Conservation (phyloP, 2,329 filamentous ascomycete species). For the Zarea fungicola region DNA sequence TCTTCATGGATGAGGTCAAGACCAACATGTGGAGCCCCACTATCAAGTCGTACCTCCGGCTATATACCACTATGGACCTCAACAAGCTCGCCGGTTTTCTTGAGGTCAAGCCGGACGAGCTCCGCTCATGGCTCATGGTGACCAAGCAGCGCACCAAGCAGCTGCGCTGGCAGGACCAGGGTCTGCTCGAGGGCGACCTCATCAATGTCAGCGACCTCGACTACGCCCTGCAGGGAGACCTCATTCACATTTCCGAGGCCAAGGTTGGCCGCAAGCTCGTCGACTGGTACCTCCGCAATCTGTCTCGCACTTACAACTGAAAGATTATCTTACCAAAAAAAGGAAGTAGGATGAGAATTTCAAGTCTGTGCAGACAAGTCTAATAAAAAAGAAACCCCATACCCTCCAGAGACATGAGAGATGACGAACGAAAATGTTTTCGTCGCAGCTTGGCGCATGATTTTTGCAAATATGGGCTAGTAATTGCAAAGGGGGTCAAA, state of each 20-base stretch:
- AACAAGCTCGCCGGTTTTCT: conserved; percentile 98
- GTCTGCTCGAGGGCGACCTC: conserved; percentile 84
- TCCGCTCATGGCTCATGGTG: conserved; percentile 88
- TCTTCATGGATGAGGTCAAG: conserved; percentile 99
- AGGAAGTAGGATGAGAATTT: too few relatives aligned
- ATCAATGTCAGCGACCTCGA: conserved; percentile 93
- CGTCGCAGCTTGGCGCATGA: conserved; percentile 1
- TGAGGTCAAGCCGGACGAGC: conserved; percentile 92
- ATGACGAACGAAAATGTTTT: too few relatives aligned
- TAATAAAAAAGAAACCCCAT: too few relatives aligned
- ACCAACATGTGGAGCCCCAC: conserved; percentile 98
- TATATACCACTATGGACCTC: conserved; percentile 99
- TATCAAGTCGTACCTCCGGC: conserved; percentile 95
- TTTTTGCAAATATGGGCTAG: too few relatives aligned
- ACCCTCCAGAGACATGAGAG: too few relatives aligned
- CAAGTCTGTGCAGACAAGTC: conserved; percentile 5
- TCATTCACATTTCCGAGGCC: conserved; percentile 98
- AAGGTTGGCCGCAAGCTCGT: conserved; percentile 97
- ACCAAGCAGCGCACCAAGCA: conserved; percentile 99
- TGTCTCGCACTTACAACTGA: conserved; percentile 82
- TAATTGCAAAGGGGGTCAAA: conserved; percentile 7
- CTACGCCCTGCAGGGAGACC: conserved; percentile 92
- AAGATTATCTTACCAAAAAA: too few relatives aligned
- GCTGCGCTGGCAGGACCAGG: conserved; percentile 84
- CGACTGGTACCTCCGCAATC: conserved; percentile 97